Evolutionary conservation across 2,329 filamentous ascomycete species (phyloP).

Genomic region (Alternaria viburni): DNA sequence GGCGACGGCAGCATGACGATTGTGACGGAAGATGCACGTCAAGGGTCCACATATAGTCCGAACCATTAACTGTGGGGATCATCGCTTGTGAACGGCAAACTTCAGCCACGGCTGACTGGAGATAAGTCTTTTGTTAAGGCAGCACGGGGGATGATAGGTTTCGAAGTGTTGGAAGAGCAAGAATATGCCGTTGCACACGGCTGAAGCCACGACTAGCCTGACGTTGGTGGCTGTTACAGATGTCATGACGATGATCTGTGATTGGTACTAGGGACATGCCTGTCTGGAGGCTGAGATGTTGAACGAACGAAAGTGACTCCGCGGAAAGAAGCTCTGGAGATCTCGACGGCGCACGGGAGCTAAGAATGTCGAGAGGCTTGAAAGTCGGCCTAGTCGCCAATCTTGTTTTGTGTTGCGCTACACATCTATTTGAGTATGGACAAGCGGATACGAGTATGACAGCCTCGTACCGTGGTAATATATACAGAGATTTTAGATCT

Average conservation of each 20-base stretch:
- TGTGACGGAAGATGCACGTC: conserved; percentile 8
- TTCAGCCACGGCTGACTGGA: not conserved
- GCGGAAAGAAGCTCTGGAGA: not conserved
- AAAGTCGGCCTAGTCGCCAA: not conserved
- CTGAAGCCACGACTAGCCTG: not conserved
- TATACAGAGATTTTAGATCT: not conserved
- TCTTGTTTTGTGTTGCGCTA: not conserved
- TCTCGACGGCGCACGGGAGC: not conserved
- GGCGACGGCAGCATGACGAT: conserved; percentile 1
- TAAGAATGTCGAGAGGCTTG: not conserved
- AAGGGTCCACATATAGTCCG: conserved; percentile 4
- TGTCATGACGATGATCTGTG: not conserved
- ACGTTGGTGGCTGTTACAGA: conserved; percentile 3
- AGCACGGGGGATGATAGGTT: not conserved
- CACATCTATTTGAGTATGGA: not conserved
- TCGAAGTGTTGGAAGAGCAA: not conserved
- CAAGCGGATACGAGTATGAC: not conserved
- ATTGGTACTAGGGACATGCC: not conserved
- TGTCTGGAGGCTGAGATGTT: not conserved
- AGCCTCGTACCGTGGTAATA: not conserved
- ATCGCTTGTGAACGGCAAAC: not conserved
- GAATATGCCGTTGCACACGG: not conserved
- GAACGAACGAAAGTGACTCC: not conserved
- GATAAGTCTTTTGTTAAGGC: not conserved
- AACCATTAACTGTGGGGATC: not conserved